phyloP scores from a whole-genome alignment of 768 basidiomycete species.

The Lepiota brunneoincarnata region DNA sequence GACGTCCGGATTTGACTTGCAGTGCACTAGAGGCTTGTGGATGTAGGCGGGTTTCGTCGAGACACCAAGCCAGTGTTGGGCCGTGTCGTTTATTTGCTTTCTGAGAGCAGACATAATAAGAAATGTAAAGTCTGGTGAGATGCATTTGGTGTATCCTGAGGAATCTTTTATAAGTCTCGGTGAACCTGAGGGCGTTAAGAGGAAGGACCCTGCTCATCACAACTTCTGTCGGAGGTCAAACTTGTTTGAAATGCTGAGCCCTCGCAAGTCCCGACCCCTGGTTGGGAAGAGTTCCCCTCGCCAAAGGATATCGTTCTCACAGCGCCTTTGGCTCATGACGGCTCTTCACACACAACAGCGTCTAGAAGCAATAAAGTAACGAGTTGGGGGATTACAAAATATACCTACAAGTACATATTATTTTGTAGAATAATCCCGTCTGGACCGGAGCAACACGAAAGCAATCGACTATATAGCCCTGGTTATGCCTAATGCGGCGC shows the following conservation, averaged over 20 bases:
- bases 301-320: no score
- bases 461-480: constrained; percentile 13
- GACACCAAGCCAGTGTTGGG: not conserved
- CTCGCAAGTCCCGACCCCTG: no score
- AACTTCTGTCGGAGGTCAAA: no score
- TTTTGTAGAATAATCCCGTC: not conserved
- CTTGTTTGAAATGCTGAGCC: no score
- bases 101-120: not conserved
- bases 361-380: no score
- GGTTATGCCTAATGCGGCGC: constrained; percentile 21
- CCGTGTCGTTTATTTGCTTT: not conserved
- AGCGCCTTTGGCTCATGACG: no score
- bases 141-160: not conserved
- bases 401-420: no score
- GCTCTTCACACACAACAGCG: no score
- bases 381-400: no score
- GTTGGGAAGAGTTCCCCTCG: no score
- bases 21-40: constrained; percentile 1
- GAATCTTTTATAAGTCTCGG: not conserved
- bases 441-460: not conserved
- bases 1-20: not conserved
- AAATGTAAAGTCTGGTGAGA: not conserved
- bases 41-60: not conserved
- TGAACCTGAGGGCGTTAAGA: no score
- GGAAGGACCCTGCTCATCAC: no score